Evolutionary conservation across 495 filamentous ascomycete species (phyloP).

Genomic region (Xylaria flabelliformis): DNA sequence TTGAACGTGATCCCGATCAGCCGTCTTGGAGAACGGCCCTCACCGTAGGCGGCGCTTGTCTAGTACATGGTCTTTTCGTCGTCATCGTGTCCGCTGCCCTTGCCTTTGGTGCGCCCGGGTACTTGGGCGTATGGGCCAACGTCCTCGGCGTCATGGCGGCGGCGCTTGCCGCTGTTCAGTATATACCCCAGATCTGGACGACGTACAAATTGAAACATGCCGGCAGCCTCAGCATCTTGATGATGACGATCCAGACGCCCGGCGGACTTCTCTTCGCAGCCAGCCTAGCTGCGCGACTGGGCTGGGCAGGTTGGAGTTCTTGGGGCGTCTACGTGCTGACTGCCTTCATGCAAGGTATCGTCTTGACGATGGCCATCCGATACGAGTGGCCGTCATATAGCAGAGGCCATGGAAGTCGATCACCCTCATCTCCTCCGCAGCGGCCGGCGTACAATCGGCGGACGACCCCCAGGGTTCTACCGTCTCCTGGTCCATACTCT

Average conservation of each 20-base stretch:
- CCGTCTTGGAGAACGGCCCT: conserved; percentile 79
- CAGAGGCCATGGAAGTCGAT: conserved; percentile 18
- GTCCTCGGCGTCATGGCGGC: conserved; percentile 79
- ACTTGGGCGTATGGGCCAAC: conserved; percentile 79
- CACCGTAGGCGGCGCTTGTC: conserved; percentile 68
- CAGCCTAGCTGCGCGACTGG: conserved; percentile 81
- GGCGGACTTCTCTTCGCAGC: conserved; percentile 87
- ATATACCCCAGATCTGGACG: conserved; percentile 92
- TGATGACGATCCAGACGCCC: conserved; percentile 98
- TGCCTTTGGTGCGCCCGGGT: conserved; percentile 58
- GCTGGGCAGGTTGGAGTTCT: conserved; percentile 87
- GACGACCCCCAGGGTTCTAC: conserved; percentile 36
- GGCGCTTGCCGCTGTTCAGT: conserved; percentile 84
- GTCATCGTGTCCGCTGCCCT: conserved; percentile 71
- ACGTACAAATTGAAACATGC: conserved; percentile 84
- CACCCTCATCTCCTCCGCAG: conserved; percentile 31
- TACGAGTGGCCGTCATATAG: conserved; percentile 63
- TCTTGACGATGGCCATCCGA: conserved; percentile 79
- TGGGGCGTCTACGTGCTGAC: conserved; percentile 91
- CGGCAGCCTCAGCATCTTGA: conserved; percentile 89
- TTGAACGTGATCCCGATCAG: conserved; percentile 45
- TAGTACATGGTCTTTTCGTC: conserved; percentile 72
- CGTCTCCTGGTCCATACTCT: conserved; percentile 47
- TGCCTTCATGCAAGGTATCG: conserved; percentile 80
- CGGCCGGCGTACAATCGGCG: conserved; percentile 39